Evolutionary conservation across 208 protist genomes (phyloP), one percentile per base, ranked within the genome.

Genomic region (Acanthamoeba royreba): DNA sequence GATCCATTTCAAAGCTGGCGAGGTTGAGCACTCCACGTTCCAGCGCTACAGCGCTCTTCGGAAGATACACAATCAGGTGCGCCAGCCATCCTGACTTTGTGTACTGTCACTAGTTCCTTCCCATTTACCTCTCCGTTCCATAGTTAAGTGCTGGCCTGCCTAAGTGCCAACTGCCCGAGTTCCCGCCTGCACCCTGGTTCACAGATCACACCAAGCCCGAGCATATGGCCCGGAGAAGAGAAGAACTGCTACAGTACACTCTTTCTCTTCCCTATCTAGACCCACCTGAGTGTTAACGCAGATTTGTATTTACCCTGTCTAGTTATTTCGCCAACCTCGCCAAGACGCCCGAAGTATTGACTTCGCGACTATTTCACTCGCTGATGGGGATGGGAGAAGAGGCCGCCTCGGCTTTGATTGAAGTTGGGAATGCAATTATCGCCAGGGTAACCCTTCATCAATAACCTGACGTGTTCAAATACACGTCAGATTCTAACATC

Each of bases 121-220:
- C 1, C 55, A 28, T 28, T 8, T 17, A 0, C 22, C 47, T 25
- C 45, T 9, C 13, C 4, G 40, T 22, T 15, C 0, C 11, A 86
- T 28, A 13, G 11, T 35, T 43, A 11, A 53, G 31, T 35, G 25
- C 45, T 33, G 77, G 31, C 77, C 77, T 86, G 77, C 42, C 28
- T 33, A 28, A 55, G 45, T 86, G 77, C 38, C 45, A 22, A n/a
- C 47, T 86, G 77, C 77, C 77, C 38, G 77, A 86, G 8, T 86
- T 86, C 28, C 38, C 77, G 25, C 77, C 77, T 15, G 77, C 77
- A 43, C 77, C 77, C 40, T 86, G 77, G 77, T 86, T 86, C 47
- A 53, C 40, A 17, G 77, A 86, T 55, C 77, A 86, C 77, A 86
- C 77, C 77, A 86, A 86, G 77, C 77, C 77, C 2, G 77, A 86